These are phyloP conservation scores for Ciborinia camelliae DNA, from an alignment of 2,329 filamentous ascomycete genomes.

Conservation along the genomic window DNA sequence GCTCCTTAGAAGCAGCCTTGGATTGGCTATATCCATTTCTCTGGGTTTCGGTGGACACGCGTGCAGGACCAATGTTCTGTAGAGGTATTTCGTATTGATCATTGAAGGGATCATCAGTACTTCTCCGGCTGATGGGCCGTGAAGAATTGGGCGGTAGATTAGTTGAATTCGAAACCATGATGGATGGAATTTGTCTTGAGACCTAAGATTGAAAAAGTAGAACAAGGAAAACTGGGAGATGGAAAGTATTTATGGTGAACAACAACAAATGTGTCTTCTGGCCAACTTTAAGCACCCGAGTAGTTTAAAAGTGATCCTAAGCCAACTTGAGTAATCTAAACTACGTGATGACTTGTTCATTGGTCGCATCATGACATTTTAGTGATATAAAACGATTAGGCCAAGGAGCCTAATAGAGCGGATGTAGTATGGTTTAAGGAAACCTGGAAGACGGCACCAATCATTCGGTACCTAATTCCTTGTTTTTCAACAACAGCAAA, in stretches of 20 bases:
- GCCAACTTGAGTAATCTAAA: neutral
- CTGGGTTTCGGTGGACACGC: conserved; percentile 13
- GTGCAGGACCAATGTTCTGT: conserved; percentile 4
- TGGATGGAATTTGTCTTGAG: neutral
- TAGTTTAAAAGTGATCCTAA: neutral
- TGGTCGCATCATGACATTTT: too few species aligned
- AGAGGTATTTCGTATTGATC: neutral
- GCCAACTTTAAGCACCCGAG: neutral
- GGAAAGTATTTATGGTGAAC: neutral
- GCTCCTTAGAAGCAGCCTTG: neutral
- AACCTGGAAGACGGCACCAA: too few species aligned
- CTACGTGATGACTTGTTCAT: neutral
- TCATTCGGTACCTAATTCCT: too few species aligned
- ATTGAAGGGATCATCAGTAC: neutral
- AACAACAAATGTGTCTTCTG: neutral
- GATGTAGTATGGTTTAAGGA: too few species aligned
- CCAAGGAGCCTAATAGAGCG: too few species aligned
- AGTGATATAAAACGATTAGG: too few species aligned
- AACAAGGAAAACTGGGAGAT: neutral
- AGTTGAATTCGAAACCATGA: neutral
- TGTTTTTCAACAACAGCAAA: too few species aligned
- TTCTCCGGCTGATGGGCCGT: neutral
- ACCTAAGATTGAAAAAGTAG: neutral
- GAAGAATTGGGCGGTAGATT: neutral
- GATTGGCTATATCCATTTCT: conserved; percentile 19